Percentiles rank a stretch among this genome's conserved stretches.
Conservation (phyloP, 805 yeast genomes). For the Barnettozyma siamensis region DNA sequence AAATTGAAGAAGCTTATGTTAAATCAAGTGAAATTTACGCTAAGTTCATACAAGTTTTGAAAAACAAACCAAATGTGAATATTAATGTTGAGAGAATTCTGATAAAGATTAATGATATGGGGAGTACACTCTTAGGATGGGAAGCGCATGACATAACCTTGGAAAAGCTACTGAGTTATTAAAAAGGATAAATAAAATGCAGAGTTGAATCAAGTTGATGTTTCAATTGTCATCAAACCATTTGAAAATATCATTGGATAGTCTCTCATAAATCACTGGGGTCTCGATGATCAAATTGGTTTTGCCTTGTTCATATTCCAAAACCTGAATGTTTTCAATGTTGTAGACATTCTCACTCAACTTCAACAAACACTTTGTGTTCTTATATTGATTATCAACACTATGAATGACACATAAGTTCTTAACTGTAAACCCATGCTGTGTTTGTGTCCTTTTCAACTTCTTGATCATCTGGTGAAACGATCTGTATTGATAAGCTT, state of each 20-base stretch:
- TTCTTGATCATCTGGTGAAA: constrained; percentile 1
- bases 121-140: constrained; percentile 15
- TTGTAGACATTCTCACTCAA: constrained; percentile 10
- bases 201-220: not conserved
- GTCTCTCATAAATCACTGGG: constrained; percentile 12
- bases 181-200: not conserved
- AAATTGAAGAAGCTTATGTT: constrained; percentile 21
- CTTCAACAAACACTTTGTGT: not conserved
- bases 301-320: constrained; percentile 18
- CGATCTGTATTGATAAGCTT: constrained; percentile 1
- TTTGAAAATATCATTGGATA: constrained; percentile 12
- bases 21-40: constrained; percentile 6
- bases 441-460: not conserved
- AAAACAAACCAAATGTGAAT: not conserved
- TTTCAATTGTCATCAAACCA: constrained; percentile 18
- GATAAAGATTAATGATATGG: constrained; percentile 8
- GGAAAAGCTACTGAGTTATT: not conserved
- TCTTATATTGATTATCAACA: constrained; percentile 11
- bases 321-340: constrained; percentile 10
- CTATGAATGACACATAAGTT: constrained; percentile 14
- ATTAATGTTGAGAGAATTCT: constrained; percentile 14
- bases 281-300: constrained; percentile 18
- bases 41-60: constrained; percentile 8
- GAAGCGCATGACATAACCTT: constrained; percentile 13
- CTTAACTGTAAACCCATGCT: constrained; percentile 9